Evolutionary conservation across 805 yeast genomes (phyloP).

Genomic region (Kodamaea kaohsiungensis): DNA sequence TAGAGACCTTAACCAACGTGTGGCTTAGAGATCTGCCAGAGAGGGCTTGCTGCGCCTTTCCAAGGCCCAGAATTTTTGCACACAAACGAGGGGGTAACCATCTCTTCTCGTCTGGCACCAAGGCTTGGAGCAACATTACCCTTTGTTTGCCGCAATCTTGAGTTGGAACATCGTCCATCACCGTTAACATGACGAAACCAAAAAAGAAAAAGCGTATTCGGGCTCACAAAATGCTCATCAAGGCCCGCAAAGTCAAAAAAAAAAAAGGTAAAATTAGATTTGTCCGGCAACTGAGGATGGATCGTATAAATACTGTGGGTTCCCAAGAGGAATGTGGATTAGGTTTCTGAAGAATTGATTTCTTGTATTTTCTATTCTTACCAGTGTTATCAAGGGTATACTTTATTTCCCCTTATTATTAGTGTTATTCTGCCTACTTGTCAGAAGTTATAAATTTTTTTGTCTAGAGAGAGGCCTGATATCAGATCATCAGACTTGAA

Average conservation of each 20-base stretch:
- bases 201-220: background rate
- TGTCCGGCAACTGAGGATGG: background rate
- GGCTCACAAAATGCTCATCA: background rate
- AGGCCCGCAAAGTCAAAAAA: background rate
- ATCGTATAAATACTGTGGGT: background rate
- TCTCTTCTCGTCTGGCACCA: background rate
- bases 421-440: no score
- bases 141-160: background rate
- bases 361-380: no score
- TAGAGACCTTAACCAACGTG: no score
- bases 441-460: no score
- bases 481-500: no score
- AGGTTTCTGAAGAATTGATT: background rate
- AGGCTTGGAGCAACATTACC: background rate
- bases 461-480: no score
- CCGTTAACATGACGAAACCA: constrained; percentile 3
- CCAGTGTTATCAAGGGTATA: no score
- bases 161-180: constrained; percentile 1
- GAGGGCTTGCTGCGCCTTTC: no score
- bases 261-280: constrained; percentile 1
- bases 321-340: background rate
- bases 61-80: no score
- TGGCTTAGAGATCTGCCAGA: no score
- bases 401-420: no score
- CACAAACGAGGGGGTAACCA: background rate